Evolutionary conservation across 345 rosid genomes (phyloP).

Genomic region (Iberis pinnata): DNA sequence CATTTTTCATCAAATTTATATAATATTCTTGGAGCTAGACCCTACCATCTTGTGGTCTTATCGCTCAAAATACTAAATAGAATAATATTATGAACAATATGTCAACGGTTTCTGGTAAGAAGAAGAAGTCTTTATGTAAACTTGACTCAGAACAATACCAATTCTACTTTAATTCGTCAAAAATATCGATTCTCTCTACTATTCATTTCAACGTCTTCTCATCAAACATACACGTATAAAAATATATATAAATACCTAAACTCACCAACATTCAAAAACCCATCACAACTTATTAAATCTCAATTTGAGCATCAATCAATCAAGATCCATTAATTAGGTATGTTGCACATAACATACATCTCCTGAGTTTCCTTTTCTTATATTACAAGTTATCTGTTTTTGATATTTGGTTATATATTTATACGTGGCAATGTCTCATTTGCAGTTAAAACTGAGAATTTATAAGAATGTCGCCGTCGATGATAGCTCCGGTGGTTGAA

Average conservation of each 20-base stretch:
- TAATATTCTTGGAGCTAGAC: conserved; percentile 23
- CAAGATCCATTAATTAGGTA: conserved; percentile 30
- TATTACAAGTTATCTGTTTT: not conserved
- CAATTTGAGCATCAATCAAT: conserved; percentile 7
- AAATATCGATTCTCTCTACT: conserved; percentile 3
- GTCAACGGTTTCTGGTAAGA: conserved; percentile 32
- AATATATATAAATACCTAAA: conserved; percentile 25
- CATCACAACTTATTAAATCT: conserved; percentile 11
- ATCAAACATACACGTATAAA: too few relatives aligned
- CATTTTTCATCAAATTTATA: conserved; percentile 12
- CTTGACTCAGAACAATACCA: conserved; percentile 26
- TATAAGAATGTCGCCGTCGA: conserved; percentile 57
- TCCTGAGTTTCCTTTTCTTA: not conserved
- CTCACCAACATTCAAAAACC: conserved; percentile 20
- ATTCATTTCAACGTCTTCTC: conserved; percentile 23
- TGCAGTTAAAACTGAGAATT: conserved; percentile 2
- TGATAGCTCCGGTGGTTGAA: conserved; percentile 29
- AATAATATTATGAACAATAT: conserved; percentile 11
- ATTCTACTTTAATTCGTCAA: conserved; percentile 8
- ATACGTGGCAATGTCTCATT: conserved; percentile 8
- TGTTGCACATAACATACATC: conserved; percentile 2
- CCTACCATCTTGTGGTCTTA: conserved; percentile 25
- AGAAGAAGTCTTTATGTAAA: conserved; percentile 17
- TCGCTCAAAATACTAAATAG: conserved; percentile 9
- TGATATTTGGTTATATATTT: conserved; percentile 1